Evolutionary conservation across 441 rosid species (phyloP), one percentile per base, ranked within the genome.

Genomic region (Adansonia madagascariensis): DNA sequence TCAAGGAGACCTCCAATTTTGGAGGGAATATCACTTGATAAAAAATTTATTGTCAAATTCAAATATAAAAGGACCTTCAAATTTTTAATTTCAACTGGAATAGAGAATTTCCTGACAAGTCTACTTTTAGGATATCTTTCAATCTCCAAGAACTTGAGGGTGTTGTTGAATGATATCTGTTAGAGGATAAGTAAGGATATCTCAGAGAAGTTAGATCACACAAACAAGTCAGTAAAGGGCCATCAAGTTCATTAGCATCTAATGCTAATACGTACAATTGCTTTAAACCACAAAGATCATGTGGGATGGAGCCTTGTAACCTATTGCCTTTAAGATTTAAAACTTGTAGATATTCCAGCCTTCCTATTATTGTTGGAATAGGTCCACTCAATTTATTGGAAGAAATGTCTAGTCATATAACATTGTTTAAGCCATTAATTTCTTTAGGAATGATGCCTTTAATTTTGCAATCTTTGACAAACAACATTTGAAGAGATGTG

Each of bases 341-440:
- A 4, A 43, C 53, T 66, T 78, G 84, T 3, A 82, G 74, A 1
- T 41, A 55, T 39, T 59, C 15, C 14, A 82, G 6, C 9, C 60
- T 64, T 6, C 77, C 67, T n/a, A 82, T 6, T 69, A 77, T 20
- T 12, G 0, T 3, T 3, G 84, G 84, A 53, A 81, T 22, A 0
- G 39, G 6, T 6, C 79, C 74, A 5, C 6, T 46, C 8, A 78
- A 24, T 6, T 71, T 27, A 56, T 81, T 81, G 1, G 1, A 1
- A 4, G 27, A n/a, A 10, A 79, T 18, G 14, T 1, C 3, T 5
- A 75, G 71, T 0, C 0, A 0, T 7, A 43, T 71, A 66, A 56
- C 1, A 66, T 65, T 66, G 8, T 6, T 75, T 2, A 78, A 47
- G n/a, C 10, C 55, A 27, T 74, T 77, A 10, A 81, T 63, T 56